Conservation (phyloP, 2,329 filamentous ascomycete species). For the Neofusicoccum cordaticola region DNA sequence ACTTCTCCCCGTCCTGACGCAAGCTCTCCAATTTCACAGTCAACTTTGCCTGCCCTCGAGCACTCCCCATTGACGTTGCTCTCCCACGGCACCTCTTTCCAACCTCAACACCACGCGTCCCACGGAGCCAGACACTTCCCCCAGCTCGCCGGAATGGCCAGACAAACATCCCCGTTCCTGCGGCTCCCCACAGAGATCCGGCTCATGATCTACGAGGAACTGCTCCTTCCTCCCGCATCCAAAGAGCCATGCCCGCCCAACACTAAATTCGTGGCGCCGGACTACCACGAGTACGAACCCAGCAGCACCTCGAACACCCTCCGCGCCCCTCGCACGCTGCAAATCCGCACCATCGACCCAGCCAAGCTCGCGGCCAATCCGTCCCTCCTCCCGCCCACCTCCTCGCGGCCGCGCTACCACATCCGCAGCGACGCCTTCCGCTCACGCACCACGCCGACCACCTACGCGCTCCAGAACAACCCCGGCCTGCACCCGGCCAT, state of each 20-base stretch:
- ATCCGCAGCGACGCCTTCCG: slow-evolving; percentile 40
- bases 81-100: too few species aligned
- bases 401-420: slow-evolving; percentile 40
- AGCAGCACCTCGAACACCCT: slow-evolving; percentile 26
- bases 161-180: slow-evolving; percentile 28
- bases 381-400: slow-evolving; percentile 24
- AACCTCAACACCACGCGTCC: too few species aligned
- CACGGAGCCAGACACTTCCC: neutral
- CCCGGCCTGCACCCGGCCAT: slow-evolving; percentile 41
- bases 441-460: slow-evolving; percentile 49
- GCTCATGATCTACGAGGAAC: slow-evolving; percentile 45
- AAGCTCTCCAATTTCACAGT: neutral
- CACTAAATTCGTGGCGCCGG: slow-evolving; percentile 23
- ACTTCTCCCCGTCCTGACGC: neutral
- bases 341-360: slow-evolving; percentile 43
- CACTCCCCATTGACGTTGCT: neutral
- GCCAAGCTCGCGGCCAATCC: slow-evolving; percentile 22
- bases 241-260: neutral
- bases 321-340: slow-evolving; percentile 34
- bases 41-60: neutral
- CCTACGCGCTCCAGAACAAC: slow-evolving; percentile 52
- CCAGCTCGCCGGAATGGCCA: neutral
- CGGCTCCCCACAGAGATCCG: slow-evolving; percentile 46
- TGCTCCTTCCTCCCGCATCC: slow-evolving; percentile 36
- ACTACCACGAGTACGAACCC: slow-evolving; percentile 41